Conservation (phyloP, 257 asterid genomes). For the Solanum clarkiae region DNA sequence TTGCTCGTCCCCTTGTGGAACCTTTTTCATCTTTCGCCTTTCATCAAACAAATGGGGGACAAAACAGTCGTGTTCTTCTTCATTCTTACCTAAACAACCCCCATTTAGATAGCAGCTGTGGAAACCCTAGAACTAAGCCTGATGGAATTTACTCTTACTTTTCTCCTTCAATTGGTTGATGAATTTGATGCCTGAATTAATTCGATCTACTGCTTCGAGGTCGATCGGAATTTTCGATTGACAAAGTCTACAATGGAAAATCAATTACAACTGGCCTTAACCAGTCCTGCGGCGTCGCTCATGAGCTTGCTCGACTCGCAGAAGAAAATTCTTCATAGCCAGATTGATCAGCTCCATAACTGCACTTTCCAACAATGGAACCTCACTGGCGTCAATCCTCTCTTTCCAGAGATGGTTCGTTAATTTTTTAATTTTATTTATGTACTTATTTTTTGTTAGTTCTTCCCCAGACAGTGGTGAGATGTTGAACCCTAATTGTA, state of each 20-base stretch:
- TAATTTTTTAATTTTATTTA: no score
- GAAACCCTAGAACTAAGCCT: neutral
- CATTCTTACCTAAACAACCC: neutral
- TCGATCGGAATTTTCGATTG: neutral
- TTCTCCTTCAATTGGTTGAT: neutral
- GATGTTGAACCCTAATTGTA: no score
- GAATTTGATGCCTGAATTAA: neutral
- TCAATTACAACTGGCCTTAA: constrained; percentile 28
- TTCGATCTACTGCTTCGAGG: neutral
- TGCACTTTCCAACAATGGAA: constrained; percentile 67
- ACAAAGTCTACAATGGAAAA: constrained; percentile 12
- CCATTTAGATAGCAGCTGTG: no score
- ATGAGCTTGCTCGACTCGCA: constrained; percentile 48
- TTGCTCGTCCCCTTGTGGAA: neutral
- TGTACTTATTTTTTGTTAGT: no score
- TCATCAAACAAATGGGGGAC: neutral
- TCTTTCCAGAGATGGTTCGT: constrained; percentile 90
- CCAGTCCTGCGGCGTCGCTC: constrained; percentile 35
- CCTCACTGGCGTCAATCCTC: constrained; percentile 93
- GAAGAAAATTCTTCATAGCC: constrained; percentile 42
- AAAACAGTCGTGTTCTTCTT: neutral
- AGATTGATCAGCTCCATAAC: constrained; percentile 66
- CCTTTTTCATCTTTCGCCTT: neutral
- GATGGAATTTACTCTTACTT: neutral
- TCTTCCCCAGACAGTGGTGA: no score